Evolutionary conservation across 768 basidiomycete genomes (phyloP).

Genomic region (Russula dissimulans): DNA sequence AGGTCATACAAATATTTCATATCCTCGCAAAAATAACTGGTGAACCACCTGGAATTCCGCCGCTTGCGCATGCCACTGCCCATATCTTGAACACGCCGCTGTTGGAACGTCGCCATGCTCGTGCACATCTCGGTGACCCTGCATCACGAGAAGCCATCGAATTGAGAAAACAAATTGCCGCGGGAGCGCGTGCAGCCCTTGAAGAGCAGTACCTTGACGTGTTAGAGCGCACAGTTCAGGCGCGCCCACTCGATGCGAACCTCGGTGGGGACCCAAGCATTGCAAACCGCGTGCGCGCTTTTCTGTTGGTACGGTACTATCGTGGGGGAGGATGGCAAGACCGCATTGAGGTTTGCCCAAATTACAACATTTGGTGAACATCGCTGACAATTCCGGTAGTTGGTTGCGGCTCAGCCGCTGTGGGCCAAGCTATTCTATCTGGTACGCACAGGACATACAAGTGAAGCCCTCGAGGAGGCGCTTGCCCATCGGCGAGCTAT

Average conservation of each 20-base stretch:
- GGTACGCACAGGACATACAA: conserved; percentile 71
- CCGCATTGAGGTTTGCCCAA: conserved; percentile 65
- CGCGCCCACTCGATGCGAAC: conserved; percentile 72
- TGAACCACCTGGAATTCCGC: conserved; percentile 68
- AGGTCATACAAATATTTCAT: conserved; percentile 63
- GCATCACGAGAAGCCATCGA: conserved; percentile 57
- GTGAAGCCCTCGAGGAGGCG: conserved; percentile 76
- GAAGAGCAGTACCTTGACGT: conserved; percentile 87
- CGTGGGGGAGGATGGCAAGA: conserved; percentile 78
- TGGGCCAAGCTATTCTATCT: conserved; percentile 96
- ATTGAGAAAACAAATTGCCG: conserved; percentile 64
- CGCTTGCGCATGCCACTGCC: conserved; percentile 69
- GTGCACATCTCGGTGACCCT: conserved; percentile 58
- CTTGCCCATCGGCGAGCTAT: conserved; percentile 58
- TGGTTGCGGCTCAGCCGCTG: conserved; percentile 77
- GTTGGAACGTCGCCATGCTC: conserved; percentile 76
- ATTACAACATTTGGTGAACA: neutral
- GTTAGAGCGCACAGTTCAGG: conserved; percentile 72
- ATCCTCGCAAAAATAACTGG: conserved; percentile 66
- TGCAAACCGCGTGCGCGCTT: conserved; percentile 83
- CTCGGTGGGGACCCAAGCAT: conserved; percentile 90
- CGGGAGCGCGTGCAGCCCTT: conserved; percentile 69
- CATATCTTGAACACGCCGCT: conserved; percentile 75
- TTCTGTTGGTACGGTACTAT: conserved; percentile 72
- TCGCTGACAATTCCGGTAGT: conserved; percentile 32